Base-by-base conservation (phyloP, 805 yeast genomes). In the Hyphopichia homilentoma region DNA sequence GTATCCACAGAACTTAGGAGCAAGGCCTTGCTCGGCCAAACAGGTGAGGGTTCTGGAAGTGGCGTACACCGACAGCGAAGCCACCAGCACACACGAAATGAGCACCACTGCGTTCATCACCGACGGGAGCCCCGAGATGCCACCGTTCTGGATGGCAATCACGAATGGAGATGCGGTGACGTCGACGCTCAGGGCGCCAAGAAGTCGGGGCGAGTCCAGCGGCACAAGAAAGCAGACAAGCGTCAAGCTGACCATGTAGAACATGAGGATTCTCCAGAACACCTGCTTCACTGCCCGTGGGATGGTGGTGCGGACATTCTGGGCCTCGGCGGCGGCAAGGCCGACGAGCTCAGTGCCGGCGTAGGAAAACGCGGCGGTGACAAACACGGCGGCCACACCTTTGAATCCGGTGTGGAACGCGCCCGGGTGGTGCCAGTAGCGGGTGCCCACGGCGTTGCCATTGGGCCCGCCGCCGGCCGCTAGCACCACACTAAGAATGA, bases 221-320 rank as follows among this genome's bases (percentile, higher is more conserved):
- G 90, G 89, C n/a, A 85, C 90, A 36, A 85, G 65, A 45, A 83
- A 75, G 26, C 88, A 82, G 22, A 67, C 59, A 35, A 67, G 45
- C 68, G 74, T 44, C 71, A 65, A 35, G 60, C 78, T 52, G 60
- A 72, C 40, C 53, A 85, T 67, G 61, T 85, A 85, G 52, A 84
- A 84, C 44, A 82, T 55, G 11, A 79, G 61, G 36, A 84, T 79
- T 60, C 93, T 72, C 89, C 90, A 84, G 61, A 85, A 82, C 3
- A 83, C 86, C 61, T 84, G 89, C 57, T 83, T 84, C 38, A 81
- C 76, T 26, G 90, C 89, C 31, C 71, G 69, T 22, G 90, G 93
- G 34, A 83, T 69, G 2, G 83, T 59, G 34, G 65, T 67, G 45
- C 81, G 65, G 28, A 93, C 90, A 54, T 82, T 75, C 21, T 59